Base-by-base conservation (phyloP, 2,329 filamentous ascomycete genomes). In the Calonectria ilicicola region DNA sequence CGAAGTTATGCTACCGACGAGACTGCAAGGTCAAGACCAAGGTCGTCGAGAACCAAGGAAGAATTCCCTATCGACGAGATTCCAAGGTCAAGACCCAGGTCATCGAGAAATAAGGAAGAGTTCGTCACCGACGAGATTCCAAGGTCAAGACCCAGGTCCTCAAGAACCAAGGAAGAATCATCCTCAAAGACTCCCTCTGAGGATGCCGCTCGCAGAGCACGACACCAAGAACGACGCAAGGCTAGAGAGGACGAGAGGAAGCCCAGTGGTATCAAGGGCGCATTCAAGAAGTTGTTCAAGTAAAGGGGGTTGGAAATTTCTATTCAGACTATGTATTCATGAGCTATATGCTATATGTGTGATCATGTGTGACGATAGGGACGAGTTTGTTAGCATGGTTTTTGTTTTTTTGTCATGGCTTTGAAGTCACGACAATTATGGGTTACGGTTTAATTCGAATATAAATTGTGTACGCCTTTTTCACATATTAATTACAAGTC, bases 131-230 rank as follows among this genome's bases (percentile, higher is more conserved):
- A 78, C 23, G 65, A 72, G 5, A 29, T 51, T 12, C 62, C 69
- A 9, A 72, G 51, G 40, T 70, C 64, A 38, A 69, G 42, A 27
- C 26, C 76, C 14, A 72, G 71, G 27, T 74, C 75, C 51, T 72
- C 77, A 8, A 78, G 75, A 29, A 60, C 77, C 27, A 81, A 76
- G 67, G 80, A 81, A n/a, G 82, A 82, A 9, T 19, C 7, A 12
- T 56, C 70, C 26, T 26, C 65, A 15, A 72, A 46, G 68, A 26
- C 46, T 38, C 73, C 78, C 23, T 73, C 82, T 2, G 83, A 84
- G 72, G 79, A 84, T 73, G 80, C 75, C 19, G 83, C 80, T 26
- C 80, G 80, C 51, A 83, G 80, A 74, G 84, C 81, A 47, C 81
- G 83, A 62, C 79, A 80, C 26, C 73, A 80, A 56, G 79, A 82